A percentile compares a stretch with the other conserved stretches of the same genome.
Conservation (phyloP, 495 filamentous ascomycete species). For the Oidiodendron maius region DNA sequence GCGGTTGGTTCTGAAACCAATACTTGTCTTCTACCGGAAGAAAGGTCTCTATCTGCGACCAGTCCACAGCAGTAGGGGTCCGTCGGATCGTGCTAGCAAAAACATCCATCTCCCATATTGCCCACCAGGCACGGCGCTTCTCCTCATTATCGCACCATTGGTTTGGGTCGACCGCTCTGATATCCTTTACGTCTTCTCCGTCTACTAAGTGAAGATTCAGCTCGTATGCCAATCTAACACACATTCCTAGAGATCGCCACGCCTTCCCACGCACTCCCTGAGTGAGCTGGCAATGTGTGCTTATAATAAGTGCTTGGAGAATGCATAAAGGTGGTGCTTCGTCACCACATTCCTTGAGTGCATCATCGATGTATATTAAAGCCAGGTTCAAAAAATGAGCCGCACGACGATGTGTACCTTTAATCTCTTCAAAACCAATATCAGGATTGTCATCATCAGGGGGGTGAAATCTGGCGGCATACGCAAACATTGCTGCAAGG, state of each 20-base stretch:
- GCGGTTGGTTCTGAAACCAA: slow-evolving; percentile 24
- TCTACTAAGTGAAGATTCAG: slow-evolving; percentile 23
- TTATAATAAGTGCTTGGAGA: slow-evolving; percentile 24
- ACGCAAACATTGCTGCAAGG: slow-evolving; percentile 26
- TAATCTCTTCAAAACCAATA: too few species aligned
- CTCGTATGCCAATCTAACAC: slow-evolving; percentile 28
- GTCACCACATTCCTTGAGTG: slow-evolving; percentile 23
- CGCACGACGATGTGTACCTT: background rate
- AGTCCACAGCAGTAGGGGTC: slow-evolving; percentile 27
- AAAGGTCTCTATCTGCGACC: slow-evolving; percentile 21
- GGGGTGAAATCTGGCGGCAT: slow-evolving; percentile 17
- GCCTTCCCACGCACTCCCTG: slow-evolving; percentile 23
- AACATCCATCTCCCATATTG: slow-evolving; percentile 35
- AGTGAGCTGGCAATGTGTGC: slow-evolving; percentile 23
- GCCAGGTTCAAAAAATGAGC: slow-evolving; percentile 11
- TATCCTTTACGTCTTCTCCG: slow-evolving; percentile 7
- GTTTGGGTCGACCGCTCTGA: slow-evolving; percentile 5
- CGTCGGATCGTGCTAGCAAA: slow-evolving; percentile 30
- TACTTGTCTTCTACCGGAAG: slow-evolving; percentile 24
- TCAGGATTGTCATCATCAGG: too few species aligned
- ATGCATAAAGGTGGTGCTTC: slow-evolving; percentile 22
- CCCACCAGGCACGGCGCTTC: slow-evolving; percentile 30
- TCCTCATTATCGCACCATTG: slow-evolving; percentile 24
- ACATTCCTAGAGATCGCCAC: slow-evolving; percentile 26
- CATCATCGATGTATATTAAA: slow-evolving; percentile 14